These are phyloP conservation scores for Lichtheimia ornata DNA, from an alignment of 371 early-diverging fungal species.

Conservation along the genomic window DNA sequence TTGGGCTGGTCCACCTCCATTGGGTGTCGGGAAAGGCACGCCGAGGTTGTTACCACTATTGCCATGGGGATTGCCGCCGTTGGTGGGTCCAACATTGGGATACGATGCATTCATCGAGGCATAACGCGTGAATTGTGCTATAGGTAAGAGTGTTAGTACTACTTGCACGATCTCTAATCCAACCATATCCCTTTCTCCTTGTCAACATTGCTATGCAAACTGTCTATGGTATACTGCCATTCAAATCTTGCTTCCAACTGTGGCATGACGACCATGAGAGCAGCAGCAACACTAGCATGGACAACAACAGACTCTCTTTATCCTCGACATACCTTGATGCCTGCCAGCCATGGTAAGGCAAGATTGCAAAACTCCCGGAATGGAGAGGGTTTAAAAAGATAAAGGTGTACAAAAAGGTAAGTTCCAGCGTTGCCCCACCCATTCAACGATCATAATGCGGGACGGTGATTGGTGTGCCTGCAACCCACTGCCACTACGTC, in stretches of 20 bases:
- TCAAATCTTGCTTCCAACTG: neutral
- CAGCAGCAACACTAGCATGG: neutral
- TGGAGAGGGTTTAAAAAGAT: neutral
- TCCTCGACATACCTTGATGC: slow-evolving; percentile 23
- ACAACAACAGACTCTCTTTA: neutral
- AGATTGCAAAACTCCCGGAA: neutral
- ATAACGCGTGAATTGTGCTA: slow-evolving; percentile 52
- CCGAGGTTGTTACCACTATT: slow-evolving; percentile 32
- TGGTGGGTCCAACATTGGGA: slow-evolving; percentile 6
- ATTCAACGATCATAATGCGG: too few species aligned
- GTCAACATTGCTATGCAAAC: neutral
- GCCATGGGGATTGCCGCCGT: slow-evolving; percentile 20
- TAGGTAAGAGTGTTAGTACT: neutral
- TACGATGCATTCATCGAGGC: slow-evolving; percentile 32
- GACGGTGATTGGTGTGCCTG: too few species aligned
- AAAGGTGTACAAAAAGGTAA: too few species aligned
- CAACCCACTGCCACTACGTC: too few species aligned
- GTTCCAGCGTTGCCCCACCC: too few species aligned
- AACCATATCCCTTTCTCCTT: neutral
- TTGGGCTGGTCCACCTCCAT: slow-evolving; percentile 8
- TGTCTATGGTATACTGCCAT: neutral
- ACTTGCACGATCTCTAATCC: neutral
- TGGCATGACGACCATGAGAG: neutral
- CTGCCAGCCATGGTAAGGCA: slow-evolving; percentile 26
- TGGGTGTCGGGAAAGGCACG: slow-evolving; percentile 33